A percentile compares a stretch with the other conserved stretches of the same genome.
Conservation (phyloP, 2,329 filamentous ascomycete species). For the Fusarium hostae region DNA sequence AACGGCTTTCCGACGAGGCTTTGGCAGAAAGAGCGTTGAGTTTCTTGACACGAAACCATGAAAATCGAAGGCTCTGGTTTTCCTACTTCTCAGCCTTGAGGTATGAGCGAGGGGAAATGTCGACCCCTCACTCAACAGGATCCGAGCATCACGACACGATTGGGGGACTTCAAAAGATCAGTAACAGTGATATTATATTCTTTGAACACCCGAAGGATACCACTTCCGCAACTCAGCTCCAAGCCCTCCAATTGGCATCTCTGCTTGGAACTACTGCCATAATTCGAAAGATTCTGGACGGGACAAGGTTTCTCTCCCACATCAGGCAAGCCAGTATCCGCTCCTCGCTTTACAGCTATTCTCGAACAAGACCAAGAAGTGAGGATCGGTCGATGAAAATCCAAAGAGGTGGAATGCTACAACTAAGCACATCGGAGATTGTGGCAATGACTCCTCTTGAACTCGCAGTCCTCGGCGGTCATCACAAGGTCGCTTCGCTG, state of each 20-base stretch:
- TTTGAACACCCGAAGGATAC: neutral
- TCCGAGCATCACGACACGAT: neutral
- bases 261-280: neutral
- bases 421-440: neutral
- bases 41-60: neutral
- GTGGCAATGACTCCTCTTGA: slow-evolving; percentile 7
- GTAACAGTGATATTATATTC: neutral
- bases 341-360: neutral
- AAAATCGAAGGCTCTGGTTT: slow-evolving; percentile 5
- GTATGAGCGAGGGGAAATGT: neutral
- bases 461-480: neutral
- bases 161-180: neutral
- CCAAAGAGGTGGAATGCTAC: neutral
- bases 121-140: neutral
- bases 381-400: neutral
- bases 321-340: neutral
- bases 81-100: neutral
- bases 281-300: neutral
- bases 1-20: neutral
- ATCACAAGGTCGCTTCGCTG: neutral
- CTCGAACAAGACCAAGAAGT: neutral
- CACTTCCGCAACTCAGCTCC: neutral
- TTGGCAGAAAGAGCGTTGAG: neutral
- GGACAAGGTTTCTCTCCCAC: neutral
- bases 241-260: slow-evolving; percentile 3